Percentiles rank a stretch among this genome's conserved stretches.
Evolutionary conservation across 192 early-diverging fungal species (phyloP).

Genomic region (Gamsiella multidivaricata): DNA sequence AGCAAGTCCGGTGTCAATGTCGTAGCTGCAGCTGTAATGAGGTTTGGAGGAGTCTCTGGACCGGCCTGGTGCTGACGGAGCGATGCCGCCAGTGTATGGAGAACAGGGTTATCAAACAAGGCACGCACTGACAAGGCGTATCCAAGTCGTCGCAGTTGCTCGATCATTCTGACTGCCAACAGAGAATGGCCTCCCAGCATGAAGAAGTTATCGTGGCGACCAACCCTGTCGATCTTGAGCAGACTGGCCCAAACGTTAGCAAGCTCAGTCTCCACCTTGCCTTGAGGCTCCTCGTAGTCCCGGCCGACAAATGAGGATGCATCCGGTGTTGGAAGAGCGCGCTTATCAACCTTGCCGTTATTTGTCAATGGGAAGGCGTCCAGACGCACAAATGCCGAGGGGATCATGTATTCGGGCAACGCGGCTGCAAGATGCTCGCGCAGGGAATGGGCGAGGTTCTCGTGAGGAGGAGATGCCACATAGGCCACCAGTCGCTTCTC

Average conservation of each 20-base stretch:
- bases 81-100: too few species aligned
- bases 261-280: background rate
- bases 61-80: too few species aligned
- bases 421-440: background rate
- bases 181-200: slow-evolving; percentile 20
- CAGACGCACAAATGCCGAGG: slow-evolving; percentile 37
- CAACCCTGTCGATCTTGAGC: slow-evolving; percentile 11
- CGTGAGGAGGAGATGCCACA: slow-evolving; percentile 28
- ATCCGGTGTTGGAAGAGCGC: slow-evolving; percentile 21
- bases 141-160: too few species aligned
- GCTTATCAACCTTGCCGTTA: slow-evolving; percentile 43
- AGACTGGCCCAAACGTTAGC: too few species aligned
- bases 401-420: slow-evolving; percentile 72
- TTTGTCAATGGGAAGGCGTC: slow-evolving; percentile 16
- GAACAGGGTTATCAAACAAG: too few species aligned
- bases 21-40: too few species aligned
- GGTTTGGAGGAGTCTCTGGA: too few species aligned
- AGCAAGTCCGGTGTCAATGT: too few species aligned
- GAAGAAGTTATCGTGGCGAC: slow-evolving; percentile 22
- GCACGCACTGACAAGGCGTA: too few species aligned
- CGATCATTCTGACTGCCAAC: slow-evolving; percentile 19
- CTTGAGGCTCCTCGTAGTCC: slow-evolving; percentile 1
- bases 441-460: background rate
- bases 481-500: slow-evolving; percentile 70
- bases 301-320: background rate